These are phyloP conservation scores for Cercospora zeae-maydis DNA, from an alignment of 2,329 filamentous ascomycete species.

Conservation along the genomic window DNA sequence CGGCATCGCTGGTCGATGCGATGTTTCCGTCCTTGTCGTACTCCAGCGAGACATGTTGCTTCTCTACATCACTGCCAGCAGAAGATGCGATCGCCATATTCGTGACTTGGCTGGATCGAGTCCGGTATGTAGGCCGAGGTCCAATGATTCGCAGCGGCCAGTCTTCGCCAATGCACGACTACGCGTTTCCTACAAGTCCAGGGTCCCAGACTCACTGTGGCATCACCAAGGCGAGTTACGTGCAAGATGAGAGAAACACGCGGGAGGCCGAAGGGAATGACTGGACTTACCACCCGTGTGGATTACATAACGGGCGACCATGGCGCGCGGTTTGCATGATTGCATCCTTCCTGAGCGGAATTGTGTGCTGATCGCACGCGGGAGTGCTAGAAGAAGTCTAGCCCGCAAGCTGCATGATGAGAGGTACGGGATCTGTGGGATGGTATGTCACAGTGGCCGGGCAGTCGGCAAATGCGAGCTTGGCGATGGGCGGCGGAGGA, in stretches of 20 bases:
- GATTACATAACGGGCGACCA: slow-evolving; percentile 11
- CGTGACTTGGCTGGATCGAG: not conserved
- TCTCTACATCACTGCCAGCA: slow-evolving; percentile 13
- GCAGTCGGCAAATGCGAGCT: slow-evolving; percentile 15
- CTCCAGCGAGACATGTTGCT: slow-evolving; percentile 7
- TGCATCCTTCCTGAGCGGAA: not conserved
- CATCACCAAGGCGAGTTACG: not conserved
- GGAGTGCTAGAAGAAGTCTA: slow-evolving; percentile 3
- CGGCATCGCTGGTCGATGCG: not conserved
- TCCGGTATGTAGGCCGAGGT: slow-evolving; percentile 1
- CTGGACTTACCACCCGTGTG: not conserved
- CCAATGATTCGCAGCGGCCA: not conserved
- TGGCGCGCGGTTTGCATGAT: slow-evolving; percentile 5
- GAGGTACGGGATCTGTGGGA: not conserved
- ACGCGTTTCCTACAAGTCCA: not conserved
- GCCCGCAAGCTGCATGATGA: slow-evolving; percentile 8
- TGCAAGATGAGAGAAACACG: not conserved
- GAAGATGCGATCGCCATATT: slow-evolving; percentile 8
- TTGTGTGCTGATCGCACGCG: not conserved
- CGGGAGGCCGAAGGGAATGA: not conserved
- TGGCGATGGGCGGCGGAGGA: slow-evolving; percentile 1
- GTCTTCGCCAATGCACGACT: not conserved
- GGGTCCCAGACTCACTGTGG: not conserved
- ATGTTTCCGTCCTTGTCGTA: slow-evolving; percentile 5
- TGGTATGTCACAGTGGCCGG: slow-evolving; percentile 11